phyloP scores from a whole-genome alignment of 805 yeast genomes.

The Candida easanensis region DNA sequence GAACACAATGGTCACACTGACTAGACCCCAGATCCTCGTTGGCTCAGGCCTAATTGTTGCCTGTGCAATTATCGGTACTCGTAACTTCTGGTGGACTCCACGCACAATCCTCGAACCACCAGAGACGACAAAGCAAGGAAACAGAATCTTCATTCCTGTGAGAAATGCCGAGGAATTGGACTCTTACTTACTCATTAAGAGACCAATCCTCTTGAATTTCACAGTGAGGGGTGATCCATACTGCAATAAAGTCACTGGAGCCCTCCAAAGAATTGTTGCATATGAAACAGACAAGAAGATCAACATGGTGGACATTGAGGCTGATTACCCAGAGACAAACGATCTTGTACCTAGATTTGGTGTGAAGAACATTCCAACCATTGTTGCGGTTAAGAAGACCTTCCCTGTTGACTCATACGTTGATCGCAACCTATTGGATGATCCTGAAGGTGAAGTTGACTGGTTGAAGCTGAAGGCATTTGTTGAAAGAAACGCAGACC shows the following conservation, averaged over 20 bases:
- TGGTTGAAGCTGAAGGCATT: slow-evolving; percentile 41
- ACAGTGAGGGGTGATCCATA: slow-evolving; percentile 62
- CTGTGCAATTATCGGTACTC: slow-evolving; percentile 20
- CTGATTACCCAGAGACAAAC: slow-evolving; percentile 56
- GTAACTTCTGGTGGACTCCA: slow-evolving; percentile 33
- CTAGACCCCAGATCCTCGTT: slow-evolving; percentile 22
- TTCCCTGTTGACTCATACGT: slow-evolving; percentile 45
- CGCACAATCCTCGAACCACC: slow-evolving; percentile 39
- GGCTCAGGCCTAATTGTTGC: slow-evolving; percentile 26
- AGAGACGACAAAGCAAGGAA: slow-evolving; percentile 29
- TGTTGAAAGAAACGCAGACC: slow-evolving; percentile 41
- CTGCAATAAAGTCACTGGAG: slow-evolving; percentile 60
- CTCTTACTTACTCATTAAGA: slow-evolving; percentile 43
- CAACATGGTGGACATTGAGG: slow-evolving; percentile 67
- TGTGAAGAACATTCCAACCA: slow-evolving; percentile 57
- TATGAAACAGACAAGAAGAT: slow-evolving; percentile 48
- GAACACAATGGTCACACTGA: slow-evolving; percentile 18
- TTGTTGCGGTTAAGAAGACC: slow-evolving; percentile 66
- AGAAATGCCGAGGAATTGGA: slow-evolving; percentile 59
- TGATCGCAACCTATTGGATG: slow-evolving; percentile 20
- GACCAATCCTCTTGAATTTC: slow-evolving; percentile 70
- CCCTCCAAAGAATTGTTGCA: slow-evolving; percentile 51
- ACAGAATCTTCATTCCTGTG: slow-evolving; percentile 50
- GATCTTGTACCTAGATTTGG: slow-evolving; percentile 57
- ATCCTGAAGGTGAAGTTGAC: slow-evolving; percentile 38